phyloP scores from a whole-genome alignment of 306 rosid genomes.

The Spatholobus suberectus region DNA sequence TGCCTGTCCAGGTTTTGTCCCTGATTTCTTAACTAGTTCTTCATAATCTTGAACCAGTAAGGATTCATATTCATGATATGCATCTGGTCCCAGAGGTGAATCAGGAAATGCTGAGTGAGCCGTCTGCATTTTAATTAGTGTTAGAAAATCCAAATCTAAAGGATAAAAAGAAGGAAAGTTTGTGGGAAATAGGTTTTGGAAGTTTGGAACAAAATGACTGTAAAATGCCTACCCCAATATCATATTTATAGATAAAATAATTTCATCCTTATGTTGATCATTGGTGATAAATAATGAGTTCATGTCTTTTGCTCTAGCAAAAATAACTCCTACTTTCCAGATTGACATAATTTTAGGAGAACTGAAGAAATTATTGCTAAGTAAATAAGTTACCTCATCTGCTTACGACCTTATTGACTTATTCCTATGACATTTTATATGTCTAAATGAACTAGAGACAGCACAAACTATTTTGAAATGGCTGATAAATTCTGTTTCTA shows the following conservation, averaged over 20 bases:
- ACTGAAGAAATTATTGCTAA: slow-evolving; percentile 1
- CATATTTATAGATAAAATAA: slow-evolving; percentile 10
- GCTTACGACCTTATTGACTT: background rate
- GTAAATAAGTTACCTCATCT: slow-evolving; percentile 13
- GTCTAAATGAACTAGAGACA: background rate
- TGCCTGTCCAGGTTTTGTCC: slow-evolving; percentile 45
- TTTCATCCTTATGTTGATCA: slow-evolving; percentile 25
- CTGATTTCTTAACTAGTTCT: slow-evolving; percentile 71
- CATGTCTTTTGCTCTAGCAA: slow-evolving; percentile 6
- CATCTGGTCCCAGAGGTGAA: slow-evolving; percentile 97
- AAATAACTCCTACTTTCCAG: slow-evolving; percentile 15
- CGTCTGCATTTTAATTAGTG: slow-evolving; percentile 56
- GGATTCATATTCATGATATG: slow-evolving; percentile 88
- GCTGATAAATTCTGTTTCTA: background rate
- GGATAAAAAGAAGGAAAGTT: background rate
- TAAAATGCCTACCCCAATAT: background rate
- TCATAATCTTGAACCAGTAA: slow-evolving; percentile 92
- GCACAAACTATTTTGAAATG: slow-evolving; percentile 7
- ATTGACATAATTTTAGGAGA: slow-evolving; percentile 10
- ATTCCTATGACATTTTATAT: background rate
- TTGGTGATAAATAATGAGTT: slow-evolving; percentile 17
- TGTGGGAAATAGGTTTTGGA: background rate
- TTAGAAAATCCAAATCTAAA: slow-evolving; percentile 23
- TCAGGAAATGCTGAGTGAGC: slow-evolving; percentile 84
- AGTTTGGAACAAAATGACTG: background rate